Conservation (phyloP, 805 yeast species). For the Pichia cephalocereana region DNA sequence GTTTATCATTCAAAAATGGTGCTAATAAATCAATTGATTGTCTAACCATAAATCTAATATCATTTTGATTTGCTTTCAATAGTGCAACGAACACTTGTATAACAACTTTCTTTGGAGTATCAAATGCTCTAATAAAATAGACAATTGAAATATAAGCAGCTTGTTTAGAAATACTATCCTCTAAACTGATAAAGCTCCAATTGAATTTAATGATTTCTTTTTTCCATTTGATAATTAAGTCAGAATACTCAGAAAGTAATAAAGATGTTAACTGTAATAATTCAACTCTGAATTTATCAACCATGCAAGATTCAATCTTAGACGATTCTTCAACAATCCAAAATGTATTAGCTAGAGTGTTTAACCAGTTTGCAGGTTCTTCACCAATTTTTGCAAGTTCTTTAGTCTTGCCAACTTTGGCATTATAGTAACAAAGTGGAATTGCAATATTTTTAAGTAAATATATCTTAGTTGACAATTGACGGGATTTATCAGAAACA, state of each 20-base stretch:
- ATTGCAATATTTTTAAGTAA: conserved; percentile 56
- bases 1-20: conserved; percentile 69
- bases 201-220: conserved; percentile 88
- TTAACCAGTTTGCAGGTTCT: conserved; percentile 51
- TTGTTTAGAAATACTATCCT: conserved; percentile 82
- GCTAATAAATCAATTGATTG: conserved; percentile 85
- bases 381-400: conserved; percentile 13
- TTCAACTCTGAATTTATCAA: conserved; percentile 69
- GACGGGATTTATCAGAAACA: conserved; percentile 34
- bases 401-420: conserved; percentile 28
- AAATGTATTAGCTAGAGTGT: conserved; percentile 47
- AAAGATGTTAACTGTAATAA: conserved; percentile 74
- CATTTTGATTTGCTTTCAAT: conserved; percentile 74
- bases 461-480: conserved; percentile 49
- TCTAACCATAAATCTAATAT: conserved; percentile 71
- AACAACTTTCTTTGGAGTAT: conserved; percentile 80
- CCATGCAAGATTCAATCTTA: conserved; percentile 51
- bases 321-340: conserved; percentile 64
- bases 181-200: conserved; percentile 88
- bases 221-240: conserved; percentile 45
- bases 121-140: conserved; percentile 77
- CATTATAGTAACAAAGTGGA: conserved; percentile 56
- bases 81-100: conserved; percentile 89
- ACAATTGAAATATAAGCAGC: conserved; percentile 88
- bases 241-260: conserved; percentile 60